These are phyloP conservation scores for Setomelanomma holmii DNA, from an alignment of 2,329 filamentous ascomycete genomes.

Conservation along the genomic window DNA sequence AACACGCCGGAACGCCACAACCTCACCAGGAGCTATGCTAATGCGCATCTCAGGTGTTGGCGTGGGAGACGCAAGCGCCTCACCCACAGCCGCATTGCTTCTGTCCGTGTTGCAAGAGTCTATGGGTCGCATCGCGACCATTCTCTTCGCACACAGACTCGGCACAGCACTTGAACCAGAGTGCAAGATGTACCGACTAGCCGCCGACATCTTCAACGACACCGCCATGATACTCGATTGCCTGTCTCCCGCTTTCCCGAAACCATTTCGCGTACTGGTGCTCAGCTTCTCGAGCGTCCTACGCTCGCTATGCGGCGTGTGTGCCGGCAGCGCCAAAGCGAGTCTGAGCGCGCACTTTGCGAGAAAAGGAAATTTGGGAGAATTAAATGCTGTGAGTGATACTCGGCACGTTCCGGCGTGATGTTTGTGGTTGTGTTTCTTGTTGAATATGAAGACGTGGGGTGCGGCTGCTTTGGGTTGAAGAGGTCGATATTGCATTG, in stretches of 20 bases:
- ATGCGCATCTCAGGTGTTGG: slow-evolving; percentile 66
- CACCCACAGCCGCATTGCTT: slow-evolving; percentile 80
- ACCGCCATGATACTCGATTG: slow-evolving; percentile 85
- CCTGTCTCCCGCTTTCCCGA: slow-evolving; percentile 75
- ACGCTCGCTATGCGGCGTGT: slow-evolving; percentile 81
- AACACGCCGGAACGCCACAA: not conserved
- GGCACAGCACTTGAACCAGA: slow-evolving; percentile 87
- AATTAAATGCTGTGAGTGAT: slow-evolving; percentile 79
- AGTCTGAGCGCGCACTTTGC: slow-evolving; percentile 93
- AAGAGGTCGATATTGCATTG: slow-evolving; percentile 21
- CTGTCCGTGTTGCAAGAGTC: slow-evolving; percentile 84
- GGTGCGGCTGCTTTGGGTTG: slow-evolving; percentile 11
- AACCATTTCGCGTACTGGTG: slow-evolving; percentile 61
- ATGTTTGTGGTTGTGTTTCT: slow-evolving; percentile 10
- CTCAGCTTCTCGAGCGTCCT: slow-evolving; percentile 68
- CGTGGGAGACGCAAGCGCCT: slow-evolving; percentile 79
- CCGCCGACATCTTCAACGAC: slow-evolving; percentile 90
- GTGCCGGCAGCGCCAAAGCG: slow-evolving; percentile 88
- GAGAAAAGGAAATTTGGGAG: slow-evolving; percentile 82
- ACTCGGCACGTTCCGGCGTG: not conserved
- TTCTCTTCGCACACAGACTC: slow-evolving; percentile 82
- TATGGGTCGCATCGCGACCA: slow-evolving; percentile 81
- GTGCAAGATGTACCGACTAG: slow-evolving; percentile 86
- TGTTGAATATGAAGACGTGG: slow-evolving; percentile 16
- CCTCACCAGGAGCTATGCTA: slow-evolving; percentile 1